Conservation (phyloP, 306 rosid genomes). For the Crataegus laevigata region DNA sequence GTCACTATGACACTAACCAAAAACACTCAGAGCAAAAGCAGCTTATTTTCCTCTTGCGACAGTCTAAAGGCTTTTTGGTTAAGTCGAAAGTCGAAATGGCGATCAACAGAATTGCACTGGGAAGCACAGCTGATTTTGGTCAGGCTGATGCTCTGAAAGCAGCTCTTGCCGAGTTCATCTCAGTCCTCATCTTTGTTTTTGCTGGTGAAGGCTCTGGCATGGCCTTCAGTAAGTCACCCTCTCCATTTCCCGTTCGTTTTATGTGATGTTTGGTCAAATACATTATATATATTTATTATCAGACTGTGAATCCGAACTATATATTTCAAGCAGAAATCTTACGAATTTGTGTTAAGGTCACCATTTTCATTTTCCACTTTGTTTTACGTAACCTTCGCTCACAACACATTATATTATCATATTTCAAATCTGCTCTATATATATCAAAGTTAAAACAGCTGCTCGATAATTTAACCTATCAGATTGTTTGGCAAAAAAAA, state of each 20-base stretch:
- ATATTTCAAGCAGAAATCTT: neutral
- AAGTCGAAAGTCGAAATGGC: constrained; percentile 29
- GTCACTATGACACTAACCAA: neutral
- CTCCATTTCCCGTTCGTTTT: neutral
- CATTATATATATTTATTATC: neutral
- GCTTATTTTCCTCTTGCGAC: neutral
- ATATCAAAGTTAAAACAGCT: neutral
- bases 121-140: constrained; percentile 34
- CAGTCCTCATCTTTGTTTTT: constrained; percentile 61
- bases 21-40: neutral
- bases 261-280: neutral
- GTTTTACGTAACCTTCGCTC: neutral
- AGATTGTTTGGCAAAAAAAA: neutral
- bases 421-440: neutral
- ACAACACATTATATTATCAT: neutral
- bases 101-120: constrained; percentile 44
- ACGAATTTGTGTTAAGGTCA: neutral
- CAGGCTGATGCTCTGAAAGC: constrained; percentile 43
- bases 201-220: constrained; percentile 74
- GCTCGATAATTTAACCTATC: neutral
- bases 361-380: neutral
- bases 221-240: constrained; percentile 49
- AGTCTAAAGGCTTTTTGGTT: neutral
- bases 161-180: constrained; percentile 66
- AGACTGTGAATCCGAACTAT: neutral